Base-by-base conservation (phyloP, 768 basidiomycete species). In the Pulveroboletus ravenelii region DNA sequence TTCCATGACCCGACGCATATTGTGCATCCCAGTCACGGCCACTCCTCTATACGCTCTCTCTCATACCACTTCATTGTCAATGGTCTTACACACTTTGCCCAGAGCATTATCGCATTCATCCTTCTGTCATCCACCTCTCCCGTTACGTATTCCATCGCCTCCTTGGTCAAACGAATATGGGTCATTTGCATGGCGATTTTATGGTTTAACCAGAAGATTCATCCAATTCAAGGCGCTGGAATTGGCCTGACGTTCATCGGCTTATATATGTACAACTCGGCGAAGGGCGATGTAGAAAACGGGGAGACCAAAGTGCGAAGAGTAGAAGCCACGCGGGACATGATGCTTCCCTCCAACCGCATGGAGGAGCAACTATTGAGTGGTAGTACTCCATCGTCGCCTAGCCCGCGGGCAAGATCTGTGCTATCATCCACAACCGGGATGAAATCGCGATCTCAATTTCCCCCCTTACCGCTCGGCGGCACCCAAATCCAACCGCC, bases 81-180 rank as follows among this genome's bases (percentile, higher is more conserved):
- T 68, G 95, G 94, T 40, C 87, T 90, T 1, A 93, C 93, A 12
- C 93, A 99, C 71, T 99, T 96, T 62, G 85, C 84, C 1, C 96
- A 99, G 70, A 98, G 93, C 75, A 87, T 98, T 63, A 89, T 98
- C 61, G 96, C 96, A 29, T 99, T 99, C 73, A 79, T 94, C 65
- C 91, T 99, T 62, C 82, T 99, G 42, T 85, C 95, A 2, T 91
- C 89, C 27, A 95, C 93, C 3, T 97, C 95, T 10, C 95, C 96
- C 17, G 96, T 99, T 58, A 98, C 96, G 1, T 99, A 99, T 71
- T 95, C 92, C 46, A 98, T 99, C 67, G 96, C 96, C 3, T 96
- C 93, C 4, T 82, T 99, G 62, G 83, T 97, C 73, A 99, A 99
- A 70, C 92, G 96, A 23, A 93, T 99, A 48, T 93, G 85, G 41